phyloP scores from a whole-genome alignment of 1,284 basidiomycete species.

The Pyrrhoderma noxium region DNA sequence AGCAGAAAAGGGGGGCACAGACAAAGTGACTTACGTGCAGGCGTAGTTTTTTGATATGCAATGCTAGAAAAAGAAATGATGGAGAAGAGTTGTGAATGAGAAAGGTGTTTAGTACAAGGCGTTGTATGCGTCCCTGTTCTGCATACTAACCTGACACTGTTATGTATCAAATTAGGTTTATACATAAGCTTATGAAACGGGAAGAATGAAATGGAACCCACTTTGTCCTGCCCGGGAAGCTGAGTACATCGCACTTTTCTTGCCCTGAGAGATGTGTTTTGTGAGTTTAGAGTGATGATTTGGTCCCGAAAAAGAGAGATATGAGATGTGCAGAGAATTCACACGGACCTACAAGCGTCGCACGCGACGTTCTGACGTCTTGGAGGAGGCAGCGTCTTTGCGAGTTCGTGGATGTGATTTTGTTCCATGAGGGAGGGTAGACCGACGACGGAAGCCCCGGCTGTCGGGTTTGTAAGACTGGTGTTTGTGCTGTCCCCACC shows the following conservation, averaged over 20 bases:
- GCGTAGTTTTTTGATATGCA: constrained; percentile 75
- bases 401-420: constrained; percentile 69
- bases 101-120: too few species aligned
- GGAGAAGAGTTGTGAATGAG: constrained; percentile 3
- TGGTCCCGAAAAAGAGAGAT: too few species aligned
- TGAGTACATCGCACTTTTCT: constrained; percentile 80
- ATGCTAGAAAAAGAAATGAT: constrained; percentile 40
- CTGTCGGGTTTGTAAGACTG: too few species aligned
- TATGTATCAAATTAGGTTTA: too few species aligned
- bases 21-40: constrained; percentile 63
- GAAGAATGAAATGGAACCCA: constrained; percentile 26
- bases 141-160: constrained; percentile 54
- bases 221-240: constrained; percentile 71
- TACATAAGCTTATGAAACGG: too few species aligned
- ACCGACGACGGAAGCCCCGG: constrained; percentile 29
- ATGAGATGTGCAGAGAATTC: constrained; percentile 1
- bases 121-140: constrained; percentile 14
- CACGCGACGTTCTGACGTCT: constrained; percentile 88
- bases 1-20: constrained; percentile 17
- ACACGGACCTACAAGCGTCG: constrained; percentile 70
- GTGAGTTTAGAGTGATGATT: constrained; percentile 1
- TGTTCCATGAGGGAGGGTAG: constrained; percentile 59
- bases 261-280: constrained; percentile 37
- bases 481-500: too few species aligned
- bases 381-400: constrained; percentile 66